Conservation (phyloP, 345 rosid genomes). For the Populus simonii region DNA sequence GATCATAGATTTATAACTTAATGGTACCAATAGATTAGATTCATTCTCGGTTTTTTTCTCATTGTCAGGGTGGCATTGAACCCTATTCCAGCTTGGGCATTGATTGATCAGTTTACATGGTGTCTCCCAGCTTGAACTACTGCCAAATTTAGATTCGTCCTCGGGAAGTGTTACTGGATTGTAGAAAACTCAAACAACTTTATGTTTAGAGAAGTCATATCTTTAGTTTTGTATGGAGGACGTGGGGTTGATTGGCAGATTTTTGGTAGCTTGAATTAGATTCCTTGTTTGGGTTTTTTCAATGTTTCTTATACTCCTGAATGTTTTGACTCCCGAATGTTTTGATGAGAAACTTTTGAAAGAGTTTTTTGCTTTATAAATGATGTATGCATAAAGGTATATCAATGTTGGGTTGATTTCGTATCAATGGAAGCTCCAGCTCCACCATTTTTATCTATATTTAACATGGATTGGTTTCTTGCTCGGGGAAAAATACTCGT, state of each 20-base stretch:
- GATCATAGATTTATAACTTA: not conserved
- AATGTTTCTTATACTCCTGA: not conserved
- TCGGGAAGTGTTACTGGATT: not conserved
- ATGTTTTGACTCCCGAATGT: not conserved
- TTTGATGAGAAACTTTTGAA: not conserved
- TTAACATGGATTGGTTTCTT: no score
- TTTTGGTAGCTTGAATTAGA: slow-evolving; percentile 7
- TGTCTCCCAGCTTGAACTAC: not conserved
- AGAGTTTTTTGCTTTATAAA: not conserved
- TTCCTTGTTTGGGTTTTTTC: slow-evolving; percentile 4
- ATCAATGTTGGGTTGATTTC: not conserved
- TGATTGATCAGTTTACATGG: slow-evolving; percentile 40
- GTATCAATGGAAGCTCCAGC: no score
- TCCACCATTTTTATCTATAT: no score
- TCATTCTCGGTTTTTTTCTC: slow-evolving; percentile 19
- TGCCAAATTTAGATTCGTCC: not conserved
- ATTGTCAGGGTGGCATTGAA: slow-evolving; percentile 70
- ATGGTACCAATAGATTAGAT: slow-evolving; percentile 20
- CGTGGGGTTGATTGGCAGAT: not conserved
- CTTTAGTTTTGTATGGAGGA: slow-evolving; percentile 6
- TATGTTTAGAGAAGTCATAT: not conserved
- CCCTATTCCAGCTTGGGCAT: slow-evolving; percentile 83
- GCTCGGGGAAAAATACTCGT: no score
- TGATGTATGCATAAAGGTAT: not conserved
- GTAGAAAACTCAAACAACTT: not conserved